phyloP scores from a whole-genome alignment of 768 basidiomycete species.

The Mycena alexandri region DNA sequence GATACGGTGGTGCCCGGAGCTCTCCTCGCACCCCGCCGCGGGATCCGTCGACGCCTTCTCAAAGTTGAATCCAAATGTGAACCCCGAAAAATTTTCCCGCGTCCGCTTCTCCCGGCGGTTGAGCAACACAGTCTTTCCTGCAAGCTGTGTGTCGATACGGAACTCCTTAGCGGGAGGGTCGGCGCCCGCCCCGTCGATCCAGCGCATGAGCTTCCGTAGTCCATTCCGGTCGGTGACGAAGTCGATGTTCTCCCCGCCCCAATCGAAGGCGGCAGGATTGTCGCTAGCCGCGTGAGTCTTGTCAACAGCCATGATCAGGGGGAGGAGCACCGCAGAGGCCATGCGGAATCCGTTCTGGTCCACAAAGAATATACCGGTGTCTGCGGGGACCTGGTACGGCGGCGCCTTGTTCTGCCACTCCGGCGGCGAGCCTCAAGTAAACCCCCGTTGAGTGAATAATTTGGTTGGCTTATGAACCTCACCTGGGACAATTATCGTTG shows the following conservation, averaged over 20 bases:
- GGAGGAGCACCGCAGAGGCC: slow-evolving; percentile 52
- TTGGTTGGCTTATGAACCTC: neutral
- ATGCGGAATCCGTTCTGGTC: slow-evolving; percentile 72
- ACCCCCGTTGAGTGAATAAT: slow-evolving; percentile 48
- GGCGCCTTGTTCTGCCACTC: slow-evolving; percentile 63
- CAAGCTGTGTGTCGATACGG: slow-evolving; percentile 77
- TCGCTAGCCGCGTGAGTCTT: slow-evolving; percentile 39
- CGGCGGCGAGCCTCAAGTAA: slow-evolving; percentile 66
- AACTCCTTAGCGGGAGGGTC: slow-evolving; percentile 67
- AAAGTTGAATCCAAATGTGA: slow-evolving; percentile 71
- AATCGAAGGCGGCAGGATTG: slow-evolving; percentile 44
- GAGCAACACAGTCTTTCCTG: slow-evolving; percentile 72
- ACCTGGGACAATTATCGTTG: slow-evolving; percentile 69
- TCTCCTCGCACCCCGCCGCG: slow-evolving; percentile 61
- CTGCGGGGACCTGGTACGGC: slow-evolving; percentile 68
- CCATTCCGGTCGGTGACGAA: slow-evolving; percentile 67
- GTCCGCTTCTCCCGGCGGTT: slow-evolving; percentile 66
- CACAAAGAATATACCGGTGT: slow-evolving; percentile 60
- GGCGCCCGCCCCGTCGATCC: slow-evolving; percentile 53
- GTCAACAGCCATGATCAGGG: slow-evolving; percentile 64
- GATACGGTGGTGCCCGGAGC: slow-evolving; percentile 72
- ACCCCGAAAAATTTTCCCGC: slow-evolving; percentile 52
- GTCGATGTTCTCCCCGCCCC: slow-evolving; percentile 51
- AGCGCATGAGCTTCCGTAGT: slow-evolving; percentile 66
- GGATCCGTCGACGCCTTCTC: slow-evolving; percentile 66